Base-by-base conservation (phyloP, 352 stramenopile species). In the Aphanomyces stellatus region DNA sequence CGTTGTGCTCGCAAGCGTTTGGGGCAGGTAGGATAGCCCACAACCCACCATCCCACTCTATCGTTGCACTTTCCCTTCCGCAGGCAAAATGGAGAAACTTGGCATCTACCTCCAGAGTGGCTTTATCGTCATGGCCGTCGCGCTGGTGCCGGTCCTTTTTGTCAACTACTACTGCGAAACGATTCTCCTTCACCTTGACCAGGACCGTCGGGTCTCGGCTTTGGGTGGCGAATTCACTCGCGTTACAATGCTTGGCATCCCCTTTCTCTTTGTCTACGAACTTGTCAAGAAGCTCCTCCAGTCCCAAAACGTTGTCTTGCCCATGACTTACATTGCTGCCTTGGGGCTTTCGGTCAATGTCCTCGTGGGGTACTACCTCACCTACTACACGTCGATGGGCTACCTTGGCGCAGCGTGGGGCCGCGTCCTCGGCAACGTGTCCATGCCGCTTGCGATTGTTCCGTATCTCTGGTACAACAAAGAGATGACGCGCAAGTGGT, bases 81-180 rank as follows among this genome's bases (percentile, higher is more conserved):
- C 51, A 64, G 56, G 70, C 53, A 71, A 76, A 51, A 60, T 76
- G 0, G 70, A 74, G 34, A 86, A 90, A 51, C 81, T 97, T 42
- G 89, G 89, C 8, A 86, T 91, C 22, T 96, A 94, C 53, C 71
- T 94, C 33, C 83, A 96, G 61, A 90, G 78, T 41, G 85, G 84
- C 0, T 51, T 91, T 7, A 74, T 92, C 37, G 73, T 90, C 37
- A 46, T 46, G 37, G 37, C 40, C n/a, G n/a, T 40, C 10, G 60
- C 34, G 10, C 69, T 90, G 27, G 33, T 88, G 7, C 70, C 83
- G 6, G 78, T 93, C 31, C 70, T 72, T 4, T 31, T 88, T 17
- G 59, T 82, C 19, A 81, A 88, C 49, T 87, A 81, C 57, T 87
- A 91, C 69, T 88, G 82, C 71, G 76, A 86, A 48, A 72, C 79